A percentile compares a stretch with the other conserved stretches of the same genome.
These are phyloP conservation scores for Blastocystis sp. DNA, from an alignment of 352 stramenopile genomes.

Conservation along the genomic window DNA sequence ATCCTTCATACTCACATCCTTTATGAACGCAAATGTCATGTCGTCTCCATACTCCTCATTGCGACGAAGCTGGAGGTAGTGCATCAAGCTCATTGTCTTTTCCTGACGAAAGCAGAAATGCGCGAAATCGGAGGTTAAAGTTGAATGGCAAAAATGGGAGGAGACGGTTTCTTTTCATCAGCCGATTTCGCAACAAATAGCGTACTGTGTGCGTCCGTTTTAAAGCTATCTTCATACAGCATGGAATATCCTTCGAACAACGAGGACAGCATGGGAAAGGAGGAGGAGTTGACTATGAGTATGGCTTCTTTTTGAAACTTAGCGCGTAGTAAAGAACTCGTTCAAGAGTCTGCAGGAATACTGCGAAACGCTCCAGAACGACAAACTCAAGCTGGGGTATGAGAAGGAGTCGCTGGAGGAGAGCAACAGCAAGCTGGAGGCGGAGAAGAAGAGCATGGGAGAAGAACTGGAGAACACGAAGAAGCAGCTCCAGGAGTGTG, in stretches of 20 bases:
- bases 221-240: not conserved
- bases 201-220: not conserved
- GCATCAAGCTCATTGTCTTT: not conserved
- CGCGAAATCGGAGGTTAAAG: not conserved
- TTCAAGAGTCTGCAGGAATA: slow-evolving; percentile 49
- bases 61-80: not conserved
- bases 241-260: not conserved
- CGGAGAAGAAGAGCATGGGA: not conserved
- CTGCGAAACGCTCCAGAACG: not conserved
- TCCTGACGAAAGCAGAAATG: not conserved
- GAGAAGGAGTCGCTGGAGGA: not conserved
- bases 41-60: not conserved
- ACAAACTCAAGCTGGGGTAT: not conserved
- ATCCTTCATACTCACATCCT: not conserved
- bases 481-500: not conserved
- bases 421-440: not conserved
- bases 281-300: not conserved
- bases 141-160: not conserved
- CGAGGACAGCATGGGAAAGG: not conserved
- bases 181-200: no score
- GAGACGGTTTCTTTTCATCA: slow-evolving; percentile 11
- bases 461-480: slow-evolving; percentile 14
- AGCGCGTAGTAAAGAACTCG: not conserved
- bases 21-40: not conserved
- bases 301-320: not conserved